Evolutionary conservation across 2,329 filamentous ascomycete genomes (phyloP).

Genomic region (Chaetomium globosum): DNA sequence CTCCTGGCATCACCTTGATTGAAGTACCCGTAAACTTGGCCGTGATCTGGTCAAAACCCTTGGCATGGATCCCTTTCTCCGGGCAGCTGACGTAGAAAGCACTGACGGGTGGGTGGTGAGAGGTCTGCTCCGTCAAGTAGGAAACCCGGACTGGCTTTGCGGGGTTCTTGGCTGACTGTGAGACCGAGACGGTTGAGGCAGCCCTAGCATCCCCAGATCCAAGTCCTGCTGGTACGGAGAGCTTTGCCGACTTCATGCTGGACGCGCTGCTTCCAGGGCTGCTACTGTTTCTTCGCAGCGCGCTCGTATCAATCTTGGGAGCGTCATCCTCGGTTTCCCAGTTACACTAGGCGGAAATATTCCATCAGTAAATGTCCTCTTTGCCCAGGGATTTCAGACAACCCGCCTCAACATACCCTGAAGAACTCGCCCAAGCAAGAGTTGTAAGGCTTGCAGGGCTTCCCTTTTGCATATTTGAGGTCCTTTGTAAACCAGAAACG

Average conservation of each 20-base stretch:
- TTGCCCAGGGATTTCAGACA: background rate
- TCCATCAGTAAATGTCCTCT: constrained; percentile 30
- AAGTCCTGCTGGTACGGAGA: constrained; percentile 36
- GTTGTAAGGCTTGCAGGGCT: constrained; percentile 99
- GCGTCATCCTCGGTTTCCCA: constrained; percentile 88
- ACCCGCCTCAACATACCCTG: constrained; percentile 60
- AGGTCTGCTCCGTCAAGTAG: constrained; percentile 96
- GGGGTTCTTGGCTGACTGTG: constrained; percentile 50
- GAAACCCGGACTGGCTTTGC: constrained; percentile 71
- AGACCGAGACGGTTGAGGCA: constrained; percentile 56
- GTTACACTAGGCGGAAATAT: constrained; percentile 66
- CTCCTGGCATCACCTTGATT: constrained; percentile 85
- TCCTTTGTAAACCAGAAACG: constrained; percentile 99
- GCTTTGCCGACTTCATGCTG: constrained; percentile 51
- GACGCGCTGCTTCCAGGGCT: constrained; percentile 49
- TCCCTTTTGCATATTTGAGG: constrained; percentile 97
- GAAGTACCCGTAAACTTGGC: constrained; percentile 98
- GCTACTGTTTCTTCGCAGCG: constrained; percentile 44
- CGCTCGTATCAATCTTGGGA: constrained; percentile 62
- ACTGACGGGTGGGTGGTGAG: constrained; percentile 94
- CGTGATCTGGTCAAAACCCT: constrained; percentile 92
- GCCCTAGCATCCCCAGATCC: constrained; percentile 46
- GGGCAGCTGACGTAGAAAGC: constrained; percentile 94
- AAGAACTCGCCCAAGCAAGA: constrained; percentile 97
- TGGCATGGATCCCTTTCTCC: constrained; percentile 82